Base-by-base conservation (phyloP, 345 rosid species). In the Geranium rotundifolium region DNA sequence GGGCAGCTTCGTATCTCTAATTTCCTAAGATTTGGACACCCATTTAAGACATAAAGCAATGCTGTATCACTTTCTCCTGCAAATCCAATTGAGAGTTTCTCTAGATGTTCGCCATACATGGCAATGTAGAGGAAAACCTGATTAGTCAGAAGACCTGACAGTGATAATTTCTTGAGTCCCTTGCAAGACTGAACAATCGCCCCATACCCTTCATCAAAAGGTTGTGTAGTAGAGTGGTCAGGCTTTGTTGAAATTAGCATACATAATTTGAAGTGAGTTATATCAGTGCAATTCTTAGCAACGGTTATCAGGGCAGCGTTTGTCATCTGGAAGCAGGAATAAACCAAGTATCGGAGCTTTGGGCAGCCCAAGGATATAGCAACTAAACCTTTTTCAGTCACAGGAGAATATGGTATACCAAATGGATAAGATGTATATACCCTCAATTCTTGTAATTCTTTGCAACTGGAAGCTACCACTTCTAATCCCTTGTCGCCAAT, bases 241-340 rank as follows among this genome's bases (percentile, higher is more conserved):
- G 95, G 84, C 76, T 81, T 88, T 62, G 7, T 61, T 19, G 92
- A 95, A 64, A 88, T 95, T 0, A 93, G 86, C 60, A 81, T 84
- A 80, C 89, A 82, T 71, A 93, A 72, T 69, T 97, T 79, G 79
- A 93, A 93, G 65, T 89, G 78, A 59, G 74, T 84, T 58, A 93
- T 90, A 77, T 88, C 83, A 2, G 86, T 87, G 69, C 90, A 80
- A 80, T 90, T 88, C 77, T 77, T 85, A 7, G 97, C 95, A 27
- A 88, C 89, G 7, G 90, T 80, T 18, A 79, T 85, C 56, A 93
- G 92, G 31, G 99, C 99, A 14, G 81, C 89, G 65, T 93, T 93
- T 14, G 97, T 90, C 97, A 93, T 93, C 76, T 88, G 97, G 77
- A 83, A 75, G 75, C 99, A 93, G 80, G 88, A 93, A 73, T 93